Evolutionary conservation across 139 green algal species (phyloP).

Genomic region (Chlorella sp.): DNA sequence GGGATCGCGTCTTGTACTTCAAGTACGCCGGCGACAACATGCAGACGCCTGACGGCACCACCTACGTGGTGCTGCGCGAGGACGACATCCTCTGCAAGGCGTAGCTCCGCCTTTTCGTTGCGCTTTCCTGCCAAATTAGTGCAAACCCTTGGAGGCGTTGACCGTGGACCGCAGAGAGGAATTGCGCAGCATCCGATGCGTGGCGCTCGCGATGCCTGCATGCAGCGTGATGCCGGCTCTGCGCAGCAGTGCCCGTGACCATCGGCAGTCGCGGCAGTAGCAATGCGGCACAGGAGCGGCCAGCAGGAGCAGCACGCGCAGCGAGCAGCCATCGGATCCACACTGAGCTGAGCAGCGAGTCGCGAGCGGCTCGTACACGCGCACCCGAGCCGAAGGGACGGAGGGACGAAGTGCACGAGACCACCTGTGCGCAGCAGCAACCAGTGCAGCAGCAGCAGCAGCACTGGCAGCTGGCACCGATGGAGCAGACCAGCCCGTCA

Average conservation of each 20-base stretch:
- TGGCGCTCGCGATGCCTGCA: background rate
- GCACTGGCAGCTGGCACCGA: background rate
- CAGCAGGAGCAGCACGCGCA: too few relatives aligned
- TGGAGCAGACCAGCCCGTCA: background rate
- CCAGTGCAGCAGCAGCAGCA: background rate
- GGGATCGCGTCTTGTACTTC: conserved; percentile 81
- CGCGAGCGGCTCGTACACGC: too few relatives aligned
- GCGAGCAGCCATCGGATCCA: too few relatives aligned
- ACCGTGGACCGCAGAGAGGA: background rate
- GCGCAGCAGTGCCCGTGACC: background rate
- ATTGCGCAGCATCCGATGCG: background rate
- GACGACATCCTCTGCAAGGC: conserved; percentile 85
- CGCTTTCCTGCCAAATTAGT: too few relatives aligned
- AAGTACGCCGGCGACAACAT: conserved; percentile 91
- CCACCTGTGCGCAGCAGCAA: background rate
- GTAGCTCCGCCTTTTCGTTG: too few relatives aligned
- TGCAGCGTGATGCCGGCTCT: background rate
- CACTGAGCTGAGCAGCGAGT: too few relatives aligned
- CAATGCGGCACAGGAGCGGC: too few relatives aligned
- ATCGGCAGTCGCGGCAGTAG: too few relatives aligned
- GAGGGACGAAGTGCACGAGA: too few relatives aligned
- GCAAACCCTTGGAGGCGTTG: too few relatives aligned
- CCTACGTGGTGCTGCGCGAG: conserved; percentile 84
- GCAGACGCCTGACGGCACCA: conserved; percentile 69
- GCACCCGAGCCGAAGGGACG: too few relatives aligned